Evolutionary conservation across 352 stramenopile species (phyloP).

Genomic region (Phytopythium oedochilum): DNA sequence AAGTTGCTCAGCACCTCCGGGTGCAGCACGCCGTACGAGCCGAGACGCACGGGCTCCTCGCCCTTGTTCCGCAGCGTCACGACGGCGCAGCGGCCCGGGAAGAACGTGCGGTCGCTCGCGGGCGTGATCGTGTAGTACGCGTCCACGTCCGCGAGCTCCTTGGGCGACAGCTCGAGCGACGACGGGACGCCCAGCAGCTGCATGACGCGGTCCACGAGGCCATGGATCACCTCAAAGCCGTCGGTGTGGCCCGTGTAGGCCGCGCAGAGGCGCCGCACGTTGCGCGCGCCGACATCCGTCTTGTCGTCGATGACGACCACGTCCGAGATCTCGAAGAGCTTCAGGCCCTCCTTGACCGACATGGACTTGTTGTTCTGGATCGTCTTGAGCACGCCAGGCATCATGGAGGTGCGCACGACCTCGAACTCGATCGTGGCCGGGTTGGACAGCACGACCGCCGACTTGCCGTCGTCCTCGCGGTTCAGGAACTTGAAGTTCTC

Average conservation of each 20-base stretch:
- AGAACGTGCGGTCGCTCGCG: constrained; percentile 86
- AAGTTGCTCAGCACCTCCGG: constrained; percentile 98
- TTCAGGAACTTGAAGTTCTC: constrained; percentile 98
- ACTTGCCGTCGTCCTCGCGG: constrained; percentile 69
- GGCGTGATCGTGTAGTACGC: constrained; percentile 81
- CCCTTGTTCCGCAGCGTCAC: constrained; percentile 89
- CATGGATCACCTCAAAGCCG: constrained; percentile 99
- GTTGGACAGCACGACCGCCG: constrained; percentile 96
- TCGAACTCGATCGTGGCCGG: constrained; percentile 99
- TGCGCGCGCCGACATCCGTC: constrained; percentile 94
- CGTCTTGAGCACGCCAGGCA: constrained; percentile 98
- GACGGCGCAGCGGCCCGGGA: constrained; percentile 94
- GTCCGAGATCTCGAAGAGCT: constrained; percentile 99
- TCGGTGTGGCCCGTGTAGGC: constrained; percentile 96
- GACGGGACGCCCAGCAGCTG: constrained; percentile 93
- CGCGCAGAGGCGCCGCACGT: constrained; percentile 94
- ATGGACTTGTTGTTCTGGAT: constrained; percentile 98
- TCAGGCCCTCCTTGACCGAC: constrained; percentile 96
- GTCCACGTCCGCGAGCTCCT: constrained; percentile 46
- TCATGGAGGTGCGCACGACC: constrained; percentile 97
- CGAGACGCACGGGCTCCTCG: constrained; percentile 71
- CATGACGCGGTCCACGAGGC: constrained; percentile 98
- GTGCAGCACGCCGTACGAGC: constrained; percentile 98
- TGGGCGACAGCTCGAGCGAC: constrained; percentile 56
- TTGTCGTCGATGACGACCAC: constrained; percentile 95